Base-by-base conservation (phyloP, 1,284 basidiomycete species). In the Spongispora temasekensis region DNA sequence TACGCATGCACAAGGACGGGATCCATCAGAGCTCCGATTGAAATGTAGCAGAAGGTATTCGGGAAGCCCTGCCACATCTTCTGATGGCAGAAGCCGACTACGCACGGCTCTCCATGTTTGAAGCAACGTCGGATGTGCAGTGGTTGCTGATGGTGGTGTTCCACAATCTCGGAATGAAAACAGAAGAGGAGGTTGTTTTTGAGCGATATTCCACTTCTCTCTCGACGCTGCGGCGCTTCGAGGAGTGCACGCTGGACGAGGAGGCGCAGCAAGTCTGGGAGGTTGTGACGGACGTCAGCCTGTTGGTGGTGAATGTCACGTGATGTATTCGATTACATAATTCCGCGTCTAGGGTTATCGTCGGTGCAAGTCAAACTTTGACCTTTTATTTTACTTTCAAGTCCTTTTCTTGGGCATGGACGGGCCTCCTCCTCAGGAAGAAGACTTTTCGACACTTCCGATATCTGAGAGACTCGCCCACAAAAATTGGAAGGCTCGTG, bases 401-500 rank as follows among this genome's bases (percentile, higher is more conserved):
- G 17, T 48, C 27, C 53, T 55, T 52, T 58, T 19, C 35, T 62
- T 57, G 68, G 74, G 73, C 65, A 95, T 95, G 94, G 94, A 95
- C 77, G 94, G 92, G 64, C 88, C 89, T 68, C 90, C 91, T 66
- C 93, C 93, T 57, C 89, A 85, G 72, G 95, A 97, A 80, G 95
- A 98, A 79, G 95, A 99, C 79, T 98, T 97, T 76, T 89, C 89
- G 60, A 76, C 83, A 56, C 85, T 98, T 61, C 80, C 94, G 28
- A 83, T 98, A 58, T 79, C 87, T 40, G 95, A 97, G 65, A 80
- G 97, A 53, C 87, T 98, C 63, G 79, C 84, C 13, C 94, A 97
- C 82, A 98, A 98, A 85, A 95, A 97, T 72, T 99, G 97, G 97
- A 99, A 99, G 78, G 97, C 97, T 54, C 89, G 97, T 67, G 86